Evolutionary conservation across 441 rosid genomes (phyloP), one percentile per base, ranked within the genome.

Genomic region (Adansonia rubrostipa): DNA sequence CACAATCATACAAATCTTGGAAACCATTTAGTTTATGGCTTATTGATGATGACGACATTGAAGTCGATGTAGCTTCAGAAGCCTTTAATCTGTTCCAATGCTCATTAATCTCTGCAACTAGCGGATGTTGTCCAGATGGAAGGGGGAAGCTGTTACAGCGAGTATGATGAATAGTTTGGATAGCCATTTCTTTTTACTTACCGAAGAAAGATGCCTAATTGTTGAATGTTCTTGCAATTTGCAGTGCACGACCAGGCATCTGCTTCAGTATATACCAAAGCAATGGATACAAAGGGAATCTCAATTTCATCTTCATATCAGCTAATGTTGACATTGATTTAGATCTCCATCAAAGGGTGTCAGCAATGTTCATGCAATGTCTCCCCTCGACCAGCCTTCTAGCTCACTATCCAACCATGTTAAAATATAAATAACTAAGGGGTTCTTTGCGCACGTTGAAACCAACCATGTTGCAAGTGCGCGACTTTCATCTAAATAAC

Each of bases 1-100:
- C 66, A 56, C 77, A 71, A 1, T 81, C 82, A 9, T 87, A 81
- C 40, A 86, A 68, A 10, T 83, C 82, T 9, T 80, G 84, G 44
- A 86, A 78, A 50, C 76, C 79, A 42, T 60, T 72, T 69, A 87
- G 76, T 58, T 79, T 88, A 64, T 62, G 56, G 56, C 53, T 65
- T 4, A 82, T 75, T 24, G 28, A 24, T 24, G 28, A 24, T 24
- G 28, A 24, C 28, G 28, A 24, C 28, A 0, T 24, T 24, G 28
- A 24, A 24, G 28, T 24, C 28, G 28, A 24, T 24, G 28, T 24
- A 24, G 28, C 28, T 24, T 24, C 28, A 24, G 28, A 24, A 24
- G 28, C 28, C 28, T 24, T 24, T 24, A 24, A 24, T 24, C 28
- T 24, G 28, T 24, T 24, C 28, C 0, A 24, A 24, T 24, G 28